These are phyloP conservation scores for Diaporthe ampelina DNA, from an alignment of 2,329 filamentous ascomycete species.

Conservation along the genomic window DNA sequence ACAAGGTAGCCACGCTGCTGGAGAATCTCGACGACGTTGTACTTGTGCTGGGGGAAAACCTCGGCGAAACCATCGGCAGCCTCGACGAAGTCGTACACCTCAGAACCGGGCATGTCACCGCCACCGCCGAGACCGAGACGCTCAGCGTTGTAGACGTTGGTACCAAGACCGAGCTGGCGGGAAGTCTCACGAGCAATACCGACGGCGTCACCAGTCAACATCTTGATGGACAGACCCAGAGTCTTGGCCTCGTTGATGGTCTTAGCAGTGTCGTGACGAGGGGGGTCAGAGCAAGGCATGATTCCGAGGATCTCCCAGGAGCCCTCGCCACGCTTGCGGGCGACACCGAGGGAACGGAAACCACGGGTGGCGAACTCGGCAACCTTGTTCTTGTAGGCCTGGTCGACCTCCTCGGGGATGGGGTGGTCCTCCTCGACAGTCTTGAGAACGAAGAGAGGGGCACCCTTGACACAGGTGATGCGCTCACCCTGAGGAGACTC, in stretches of 20 bases:
- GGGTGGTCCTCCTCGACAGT: constrained; percentile 89
- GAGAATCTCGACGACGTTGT: constrained; percentile 92
- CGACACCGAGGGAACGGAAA: constrained; percentile 94
- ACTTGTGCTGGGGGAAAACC: constrained; percentile 96
- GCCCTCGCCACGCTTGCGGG: constrained; percentile 86
- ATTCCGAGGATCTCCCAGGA: constrained; percentile 94
- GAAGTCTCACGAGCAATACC: constrained; percentile 94
- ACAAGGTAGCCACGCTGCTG: constrained; percentile 94
- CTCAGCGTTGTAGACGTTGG: constrained; percentile 95
- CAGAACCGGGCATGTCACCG: constrained; percentile 92
- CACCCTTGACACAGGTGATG: constrained; percentile 92
- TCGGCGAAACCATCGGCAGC: constrained; percentile 95
- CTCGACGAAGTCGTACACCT: constrained; percentile 96
- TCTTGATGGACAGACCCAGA: constrained; percentile 92
- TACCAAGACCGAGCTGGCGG: constrained; percentile 90
- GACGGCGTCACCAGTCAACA: constrained; percentile 95
- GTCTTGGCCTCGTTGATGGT: constrained; percentile 92
- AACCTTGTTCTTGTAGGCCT: constrained; percentile 92
- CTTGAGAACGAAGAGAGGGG: constrained; percentile 88
- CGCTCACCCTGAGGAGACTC: constrained; percentile 86
- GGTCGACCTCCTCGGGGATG: constrained; percentile 81
- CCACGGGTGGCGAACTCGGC: constrained; percentile 92
- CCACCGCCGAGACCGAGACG: constrained; percentile 90
- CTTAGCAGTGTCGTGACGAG: constrained; percentile 89
- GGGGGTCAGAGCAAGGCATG: constrained; percentile 94